phyloP scores from a whole-genome alignment of 2,329 filamentous ascomycete species.

The Pyrenochaeta sp. region DNA sequence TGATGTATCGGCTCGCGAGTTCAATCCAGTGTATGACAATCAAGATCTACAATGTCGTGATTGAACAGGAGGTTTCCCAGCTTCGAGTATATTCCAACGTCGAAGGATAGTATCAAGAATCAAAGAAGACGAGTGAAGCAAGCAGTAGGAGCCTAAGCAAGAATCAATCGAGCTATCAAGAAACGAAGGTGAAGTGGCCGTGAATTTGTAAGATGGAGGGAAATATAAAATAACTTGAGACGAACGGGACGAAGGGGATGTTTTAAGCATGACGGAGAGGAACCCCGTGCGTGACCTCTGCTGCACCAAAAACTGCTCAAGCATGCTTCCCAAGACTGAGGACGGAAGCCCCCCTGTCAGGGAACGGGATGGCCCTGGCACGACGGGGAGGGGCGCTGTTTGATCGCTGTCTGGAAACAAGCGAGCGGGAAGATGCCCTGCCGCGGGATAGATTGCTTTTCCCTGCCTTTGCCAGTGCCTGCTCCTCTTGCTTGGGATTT shows the following conservation, averaged over 20 bases:
- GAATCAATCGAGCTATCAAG: conserved; percentile 7
- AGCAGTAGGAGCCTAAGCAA: conserved; percentile 4
- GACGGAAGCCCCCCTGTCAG: conserved; percentile 1
- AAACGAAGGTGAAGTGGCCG: conserved; percentile 21
- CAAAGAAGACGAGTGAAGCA: conserved; percentile 1
- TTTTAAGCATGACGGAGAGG: conserved; percentile 35
- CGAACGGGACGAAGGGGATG: conserved; percentile 8
- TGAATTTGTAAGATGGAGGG: conserved; percentile 10
- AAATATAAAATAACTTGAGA: conserved; percentile 3
- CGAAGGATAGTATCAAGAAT: conserved; percentile 14
- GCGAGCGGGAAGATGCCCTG: conserved; percentile 20
- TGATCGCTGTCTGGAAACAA: conserved; percentile 40
- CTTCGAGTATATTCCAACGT: conserved; percentile 24
- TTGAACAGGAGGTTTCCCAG: conserved; percentile 6
- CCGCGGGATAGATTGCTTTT: conserved; percentile 26
- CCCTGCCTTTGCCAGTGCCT: too few relatives aligned
- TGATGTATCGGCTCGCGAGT: conserved; percentile 6
- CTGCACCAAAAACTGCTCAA: too few relatives aligned
- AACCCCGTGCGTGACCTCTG: conserved; percentile 25
- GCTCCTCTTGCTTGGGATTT: too few relatives aligned
- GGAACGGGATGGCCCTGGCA: background rate
- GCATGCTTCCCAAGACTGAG: conserved; percentile 16
- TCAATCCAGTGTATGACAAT: conserved; percentile 16
- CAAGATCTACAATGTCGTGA: conserved; percentile 1
- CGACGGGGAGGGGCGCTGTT: conserved; percentile 22